Base-by-base conservation (phyloP, 306 rosid genomes). In the Fagus crenata region DNA sequence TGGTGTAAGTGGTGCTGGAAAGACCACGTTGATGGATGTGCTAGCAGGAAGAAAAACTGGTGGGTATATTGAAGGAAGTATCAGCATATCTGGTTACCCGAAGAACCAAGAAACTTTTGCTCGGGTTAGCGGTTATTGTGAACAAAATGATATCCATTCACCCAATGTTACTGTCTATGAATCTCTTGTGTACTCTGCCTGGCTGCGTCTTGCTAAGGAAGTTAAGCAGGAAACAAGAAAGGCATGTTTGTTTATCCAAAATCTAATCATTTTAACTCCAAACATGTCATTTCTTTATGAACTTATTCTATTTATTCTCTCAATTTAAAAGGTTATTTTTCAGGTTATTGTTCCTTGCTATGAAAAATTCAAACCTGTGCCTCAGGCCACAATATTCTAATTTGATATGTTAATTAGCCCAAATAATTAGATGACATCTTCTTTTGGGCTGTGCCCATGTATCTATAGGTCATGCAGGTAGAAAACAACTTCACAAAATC, bases 1-100 rank as follows among this genome's bases (percentile, higher is more conserved):
- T 72, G 86, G 87, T 43, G 89, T 88, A 51, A 88, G 84, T 78
- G 91, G 91, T 69, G 91, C 86, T 64, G 87, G 91, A n/a, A 87
- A 87, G 77, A 83, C 91, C 69, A 87, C 91, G 4, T 77, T 87
- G 84, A 81, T 87, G 87, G 89, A 87, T 85, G 89, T 87, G 49
- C 86, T 87, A 49, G 84, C 87, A 2, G 91, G 89, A 67, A 81
- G 91, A 78, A 87, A 87, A 83, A 87, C 89, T 7, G 77, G 86
- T 13, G 91, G 91, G 18, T 85, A 85, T 56, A 74, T 85, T 56
- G 89, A 85, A 81, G 91, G 89, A 53, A 85, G 75, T 79, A 85
- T 87, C 39, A 83, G 37, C 28, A 31, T 87, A 58, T 87, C 91
- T 7, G 91, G 91, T 70, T 87, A 78, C 53, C 87, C 89, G 17